phyloP scores from a whole-genome alignment of 176 grass and related monocot genomes.

The Oryza nivara region DNA sequence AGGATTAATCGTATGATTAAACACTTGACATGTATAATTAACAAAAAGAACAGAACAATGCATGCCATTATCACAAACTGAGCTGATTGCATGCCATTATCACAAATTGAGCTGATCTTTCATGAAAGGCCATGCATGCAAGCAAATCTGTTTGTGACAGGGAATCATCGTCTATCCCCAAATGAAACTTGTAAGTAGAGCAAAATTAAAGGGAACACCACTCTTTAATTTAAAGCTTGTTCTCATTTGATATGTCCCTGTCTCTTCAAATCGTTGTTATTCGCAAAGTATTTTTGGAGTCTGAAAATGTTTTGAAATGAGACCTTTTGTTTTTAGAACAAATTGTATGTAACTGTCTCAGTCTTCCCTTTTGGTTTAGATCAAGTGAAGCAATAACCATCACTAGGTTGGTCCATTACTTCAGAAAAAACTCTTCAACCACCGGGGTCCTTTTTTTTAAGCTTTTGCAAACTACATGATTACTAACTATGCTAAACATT shows the following conservation, averaged over 20 bases:
- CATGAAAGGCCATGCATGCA: neutral
- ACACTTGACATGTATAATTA: neutral
- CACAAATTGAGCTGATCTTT: neutral
- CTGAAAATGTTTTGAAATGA: neutral
- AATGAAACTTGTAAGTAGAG: neutral
- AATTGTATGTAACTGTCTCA: neutral
- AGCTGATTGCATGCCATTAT: neutral
- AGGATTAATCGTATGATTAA: neutral
- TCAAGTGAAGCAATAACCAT: neutral
- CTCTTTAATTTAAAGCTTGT: neutral
- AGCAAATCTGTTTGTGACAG: neutral
- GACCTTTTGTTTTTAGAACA: neutral
- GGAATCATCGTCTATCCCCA: neutral
- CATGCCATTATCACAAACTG: neutral
- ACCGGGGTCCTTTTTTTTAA: slow-evolving; percentile 10
- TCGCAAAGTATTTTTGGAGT: neutral
- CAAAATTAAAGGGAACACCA: neutral
- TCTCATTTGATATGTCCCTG: neutral
- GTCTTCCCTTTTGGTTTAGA: neutral
- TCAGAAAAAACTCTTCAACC: slow-evolving; percentile 12
- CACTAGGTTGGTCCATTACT: neutral
- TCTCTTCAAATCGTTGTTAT: no score
- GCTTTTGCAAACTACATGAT: neutral
- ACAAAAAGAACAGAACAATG: neutral
- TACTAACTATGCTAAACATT: neutral